phyloP scores from a whole-genome alignment of 352 stramenopile species.

The Globisporangium carolinianum region DNA sequence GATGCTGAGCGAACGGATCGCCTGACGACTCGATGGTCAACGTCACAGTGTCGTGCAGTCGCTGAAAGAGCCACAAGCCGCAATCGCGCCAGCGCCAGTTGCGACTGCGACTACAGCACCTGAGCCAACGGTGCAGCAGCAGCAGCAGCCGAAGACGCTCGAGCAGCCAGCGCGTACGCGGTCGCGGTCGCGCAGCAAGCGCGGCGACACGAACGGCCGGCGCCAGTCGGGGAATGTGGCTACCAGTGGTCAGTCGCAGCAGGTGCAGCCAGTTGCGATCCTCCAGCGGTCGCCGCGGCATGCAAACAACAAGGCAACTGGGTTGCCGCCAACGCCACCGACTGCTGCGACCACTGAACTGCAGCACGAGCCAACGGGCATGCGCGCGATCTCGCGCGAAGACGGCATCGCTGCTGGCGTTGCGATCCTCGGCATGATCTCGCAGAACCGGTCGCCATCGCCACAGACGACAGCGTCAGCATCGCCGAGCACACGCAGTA shows the following conservation, averaged over 20 bases:
- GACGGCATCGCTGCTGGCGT: conserved; percentile 78
- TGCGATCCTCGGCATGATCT: conserved; percentile 81
- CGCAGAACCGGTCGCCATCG: conserved; percentile 21
- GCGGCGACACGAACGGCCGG: conserved; percentile 33
- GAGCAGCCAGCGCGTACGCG: conserved; percentile 22
- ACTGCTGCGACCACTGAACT: conserved; percentile 6
- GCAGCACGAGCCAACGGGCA: conserved; percentile 26
- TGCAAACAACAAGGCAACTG: conserved; percentile 1
- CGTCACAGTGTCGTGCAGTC: conserved; percentile 47
- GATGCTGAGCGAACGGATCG: too few species aligned
- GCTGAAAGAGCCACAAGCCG: conserved; percentile 33
- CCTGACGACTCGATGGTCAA: too few species aligned
- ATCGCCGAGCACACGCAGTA: not conserved
- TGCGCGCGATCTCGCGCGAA: conserved; percentile 65
- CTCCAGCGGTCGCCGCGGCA: conserved; percentile 50
- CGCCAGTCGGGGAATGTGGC: conserved; percentile 11
- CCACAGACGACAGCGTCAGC: conserved; percentile 3
- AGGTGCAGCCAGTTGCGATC: conserved; percentile 37
- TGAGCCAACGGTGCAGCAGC: conserved; percentile 14
- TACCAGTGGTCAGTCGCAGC: conserved; percentile 4
- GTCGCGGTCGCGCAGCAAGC: conserved; percentile 48
- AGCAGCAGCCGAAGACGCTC: conserved; percentile 20
- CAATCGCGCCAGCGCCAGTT: conserved; percentile 3
- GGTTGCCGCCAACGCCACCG: conserved; percentile 10
- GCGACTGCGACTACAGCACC: not conserved